phyloP scores from a whole-genome alignment of 2,329 filamentous ascomycete species.

The Botrytis deweyae region DNA sequence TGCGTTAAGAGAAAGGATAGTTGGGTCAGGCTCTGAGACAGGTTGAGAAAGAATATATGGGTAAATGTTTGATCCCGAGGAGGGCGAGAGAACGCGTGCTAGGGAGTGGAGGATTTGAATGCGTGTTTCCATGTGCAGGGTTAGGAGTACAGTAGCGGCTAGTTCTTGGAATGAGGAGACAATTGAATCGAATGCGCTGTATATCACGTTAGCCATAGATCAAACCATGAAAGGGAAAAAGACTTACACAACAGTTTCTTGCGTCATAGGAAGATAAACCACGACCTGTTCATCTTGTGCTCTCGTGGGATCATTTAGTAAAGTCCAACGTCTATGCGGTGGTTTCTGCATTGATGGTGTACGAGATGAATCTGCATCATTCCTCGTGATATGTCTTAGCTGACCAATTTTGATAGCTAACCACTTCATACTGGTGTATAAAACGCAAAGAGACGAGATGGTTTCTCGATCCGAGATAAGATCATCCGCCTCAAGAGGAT shows the following conservation, averaged over 20 bases:
- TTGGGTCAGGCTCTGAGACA: constrained; percentile 73
- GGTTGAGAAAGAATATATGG: constrained; percentile 68
- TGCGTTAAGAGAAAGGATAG: constrained; percentile 79
- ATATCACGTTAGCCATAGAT: constrained; percentile 17
- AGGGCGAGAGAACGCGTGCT: constrained; percentile 58
- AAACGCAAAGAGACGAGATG: constrained; percentile 77
- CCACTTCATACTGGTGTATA: constrained; percentile 99
- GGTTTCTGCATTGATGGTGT: constrained; percentile 34
- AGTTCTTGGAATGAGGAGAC: constrained; percentile 80
- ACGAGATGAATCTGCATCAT: constrained; percentile 65
- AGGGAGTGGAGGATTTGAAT: constrained; percentile 83
- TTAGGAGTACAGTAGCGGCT: constrained; percentile 74
- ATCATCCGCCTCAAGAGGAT: constrained; percentile 70
- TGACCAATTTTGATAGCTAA: constrained; percentile 78
- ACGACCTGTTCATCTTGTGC: constrained; percentile 60
- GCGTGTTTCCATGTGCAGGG: constrained; percentile 84
- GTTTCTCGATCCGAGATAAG: constrained; percentile 88
- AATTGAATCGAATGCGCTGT: constrained; percentile 80
- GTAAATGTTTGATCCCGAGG: constrained; percentile 43
- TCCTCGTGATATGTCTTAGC: constrained; percentile 76
- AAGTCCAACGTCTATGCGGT: constrained; percentile 73
- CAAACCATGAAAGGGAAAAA: background rate
- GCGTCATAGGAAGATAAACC: constrained; percentile 83
- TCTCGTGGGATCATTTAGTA: constrained; percentile 65
- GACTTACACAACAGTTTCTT: constrained; percentile 75